phyloP scores from a whole-genome alignment of 2,329 filamentous ascomycete genomes.

The Cadophora gregata region DNA sequence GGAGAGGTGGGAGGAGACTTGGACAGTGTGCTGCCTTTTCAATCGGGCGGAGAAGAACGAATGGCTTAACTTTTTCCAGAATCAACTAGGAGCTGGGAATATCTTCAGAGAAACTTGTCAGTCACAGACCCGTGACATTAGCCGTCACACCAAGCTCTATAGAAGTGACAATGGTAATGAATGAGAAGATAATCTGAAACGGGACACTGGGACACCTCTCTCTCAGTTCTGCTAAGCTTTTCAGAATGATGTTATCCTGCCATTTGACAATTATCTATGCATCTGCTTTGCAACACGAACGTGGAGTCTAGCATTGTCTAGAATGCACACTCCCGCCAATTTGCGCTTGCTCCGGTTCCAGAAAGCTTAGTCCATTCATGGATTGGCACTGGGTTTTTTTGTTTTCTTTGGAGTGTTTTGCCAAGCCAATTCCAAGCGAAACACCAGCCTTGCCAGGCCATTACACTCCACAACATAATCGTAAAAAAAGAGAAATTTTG shows the following conservation, averaged over 20 bases:
- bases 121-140: neutral
- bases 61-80: neutral
- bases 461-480: neutral
- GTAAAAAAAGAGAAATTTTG: neutral
- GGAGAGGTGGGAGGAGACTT: neutral
- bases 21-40: neutral
- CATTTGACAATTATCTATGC: neutral
- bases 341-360: neutral
- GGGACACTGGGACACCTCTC: neutral
- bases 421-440: slow-evolving; percentile 41
- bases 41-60: neutral
- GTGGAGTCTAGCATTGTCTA: slow-evolving; percentile 13
- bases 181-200: neutral
- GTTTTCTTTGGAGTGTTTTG: slow-evolving; percentile 42
- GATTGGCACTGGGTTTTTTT: slow-evolving; percentile 34
- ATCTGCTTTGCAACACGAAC: neutral
- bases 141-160: neutral
- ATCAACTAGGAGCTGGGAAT: slow-evolving; percentile 5
- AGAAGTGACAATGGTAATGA: no score
- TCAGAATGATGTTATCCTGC: neutral
- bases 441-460: slow-evolving; percentile 9
- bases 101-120: neutral
- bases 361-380: slow-evolving; percentile 17
- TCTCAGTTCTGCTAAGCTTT: neutral
- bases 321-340: slow-evolving; percentile 3